A percentile compares a stretch with the other conserved stretches of the same genome.
Evolutionary conservation across 768 basidiomycete species (phyloP).

Genomic region (Trametes sanguinea): DNA sequence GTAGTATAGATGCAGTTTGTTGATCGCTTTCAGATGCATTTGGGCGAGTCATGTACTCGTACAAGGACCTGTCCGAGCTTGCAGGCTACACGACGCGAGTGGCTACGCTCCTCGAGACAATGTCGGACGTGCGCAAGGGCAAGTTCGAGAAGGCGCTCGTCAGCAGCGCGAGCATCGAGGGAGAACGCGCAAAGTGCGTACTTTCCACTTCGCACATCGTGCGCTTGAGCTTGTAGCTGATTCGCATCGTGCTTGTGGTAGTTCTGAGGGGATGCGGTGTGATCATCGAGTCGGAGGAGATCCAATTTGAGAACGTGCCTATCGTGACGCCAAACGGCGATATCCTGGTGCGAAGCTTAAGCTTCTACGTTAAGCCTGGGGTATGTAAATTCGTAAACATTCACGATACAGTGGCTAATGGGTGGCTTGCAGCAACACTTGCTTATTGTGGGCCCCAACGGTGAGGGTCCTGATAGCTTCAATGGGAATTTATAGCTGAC

Average conservation of each 20-base stretch:
- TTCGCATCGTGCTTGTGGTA: conserved; percentile 32
- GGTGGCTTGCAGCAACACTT: conserved; percentile 68
- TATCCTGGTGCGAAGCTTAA: conserved; percentile 79
- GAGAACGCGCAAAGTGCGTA: conserved; percentile 78
- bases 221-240: neutral
- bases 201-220: neutral
- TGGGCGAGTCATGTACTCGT: conserved; percentile 95
- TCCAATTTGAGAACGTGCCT: conserved; percentile 90
- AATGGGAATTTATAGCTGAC: neutral
- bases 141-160: conserved; percentile 89
- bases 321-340: conserved; percentile 97
- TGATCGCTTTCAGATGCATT: conserved; percentile 70
- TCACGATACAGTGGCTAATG: neutral
- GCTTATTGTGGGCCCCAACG: conserved; percentile 93
- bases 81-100: conserved; percentile 96
- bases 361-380: conserved; percentile 87
- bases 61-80: conserved; percentile 94
- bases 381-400: conserved; percentile 43
- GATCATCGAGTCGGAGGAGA: conserved; percentile 83
- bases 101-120: conserved; percentile 83
- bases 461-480: conserved; percentile 37
- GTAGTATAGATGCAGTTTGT: conserved; percentile 1
- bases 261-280: conserved; percentile 80
- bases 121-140: conserved; percentile 81
- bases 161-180: conserved; percentile 63